Evolutionary conservation across 164 flowering plant genomes (phyloP).

Genomic region (Vitis cinerea): DNA sequence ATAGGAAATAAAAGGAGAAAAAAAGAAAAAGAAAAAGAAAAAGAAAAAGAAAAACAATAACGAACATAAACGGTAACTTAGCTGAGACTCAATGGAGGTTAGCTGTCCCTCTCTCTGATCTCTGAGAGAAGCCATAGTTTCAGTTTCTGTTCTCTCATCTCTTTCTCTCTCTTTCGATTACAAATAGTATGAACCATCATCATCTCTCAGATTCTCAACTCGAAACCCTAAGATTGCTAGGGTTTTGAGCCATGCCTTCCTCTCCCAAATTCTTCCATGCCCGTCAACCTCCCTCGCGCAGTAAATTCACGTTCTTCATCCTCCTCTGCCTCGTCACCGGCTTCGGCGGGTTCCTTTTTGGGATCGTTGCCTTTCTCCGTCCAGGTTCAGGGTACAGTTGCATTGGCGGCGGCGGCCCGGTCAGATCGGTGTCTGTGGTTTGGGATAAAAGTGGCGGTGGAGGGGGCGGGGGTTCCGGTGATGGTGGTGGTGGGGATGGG

Average conservation of each 20-base stretch:
- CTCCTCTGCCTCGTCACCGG: constrained; percentile 47
- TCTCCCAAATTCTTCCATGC: constrained; percentile 63
- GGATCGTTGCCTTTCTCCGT: constrained; percentile 29
- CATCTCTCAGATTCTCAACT: too few species aligned
- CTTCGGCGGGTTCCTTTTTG: constrained; percentile 48
- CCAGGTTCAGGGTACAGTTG: constrained; percentile 29
- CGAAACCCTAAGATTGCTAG: too few species aligned
- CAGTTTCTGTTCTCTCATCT: too few species aligned
- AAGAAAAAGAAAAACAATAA: too few species aligned
- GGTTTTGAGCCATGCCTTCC: constrained; percentile 47
- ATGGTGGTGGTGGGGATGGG: constrained; percentile 7
- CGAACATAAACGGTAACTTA: too few species aligned
- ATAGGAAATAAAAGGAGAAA: too few species aligned
- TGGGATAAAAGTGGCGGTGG: constrained; percentile 44
- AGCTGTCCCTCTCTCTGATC: too few species aligned
- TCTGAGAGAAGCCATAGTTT: too few species aligned
- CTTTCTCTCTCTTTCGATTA: too few species aligned
- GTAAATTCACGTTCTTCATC: constrained; percentile 34
- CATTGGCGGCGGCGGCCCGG: constrained; percentile 23
- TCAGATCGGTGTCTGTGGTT: constrained; percentile 57
- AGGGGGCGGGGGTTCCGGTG: constrained; percentile 5
- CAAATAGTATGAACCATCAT: too few species aligned
- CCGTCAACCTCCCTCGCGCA: constrained; percentile 32
- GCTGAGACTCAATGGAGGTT: too few species aligned
- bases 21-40: too few species aligned